A percentile compares a stretch with the other conserved stretches of the same genome.
Conservation (phyloP, 2,329 filamentous ascomycete genomes). For the Aspergillus flavus region DNA sequence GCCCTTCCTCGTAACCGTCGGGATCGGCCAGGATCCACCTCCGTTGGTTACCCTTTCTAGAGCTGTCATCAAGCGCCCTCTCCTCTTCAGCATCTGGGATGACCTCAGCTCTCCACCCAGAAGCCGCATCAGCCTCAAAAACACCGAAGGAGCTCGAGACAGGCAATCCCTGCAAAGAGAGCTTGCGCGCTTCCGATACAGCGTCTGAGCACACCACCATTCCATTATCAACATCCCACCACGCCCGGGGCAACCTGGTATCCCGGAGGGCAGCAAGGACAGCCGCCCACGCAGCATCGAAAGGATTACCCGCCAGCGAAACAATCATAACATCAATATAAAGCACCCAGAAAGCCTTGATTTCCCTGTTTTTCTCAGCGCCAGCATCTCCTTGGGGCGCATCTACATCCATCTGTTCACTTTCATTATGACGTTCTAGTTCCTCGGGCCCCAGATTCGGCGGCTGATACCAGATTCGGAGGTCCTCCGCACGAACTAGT, state of each 20-base stretch:
- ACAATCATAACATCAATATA: conserved; percentile 96
- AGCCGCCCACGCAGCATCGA: conserved; percentile 87
- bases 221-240: conserved; percentile 82
- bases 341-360: conserved; percentile 91
- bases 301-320: conserved; percentile 86
- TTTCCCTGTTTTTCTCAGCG: conserved; percentile 42
- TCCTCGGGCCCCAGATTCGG: conserved; percentile 41
- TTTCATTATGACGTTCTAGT: conserved; percentile 36
- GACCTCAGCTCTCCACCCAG: conserved; percentile 41
- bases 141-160: conserved; percentile 77
- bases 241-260: conserved; percentile 74
- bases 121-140: conserved; percentile 63
- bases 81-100: conserved; percentile 37
- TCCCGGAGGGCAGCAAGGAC: conserved; percentile 78
- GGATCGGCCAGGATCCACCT: conserved; percentile 83
- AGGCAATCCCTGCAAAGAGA: conserved; percentile 68
- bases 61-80: conserved; percentile 48
- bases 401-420: conserved; percentile 53
- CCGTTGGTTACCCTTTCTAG: conserved; percentile 36
- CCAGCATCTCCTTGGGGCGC: conserved; percentile 40
- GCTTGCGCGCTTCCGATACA: conserved; percentile 54
- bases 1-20: conserved; percentile 83
- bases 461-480: conserved; percentile 71
- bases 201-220: conserved; percentile 73
- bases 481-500: conserved; percentile 66